These are phyloP conservation scores for Salvia sclarea DNA, from an alignment of 305 asterid species.

Conservation along the genomic window DNA sequence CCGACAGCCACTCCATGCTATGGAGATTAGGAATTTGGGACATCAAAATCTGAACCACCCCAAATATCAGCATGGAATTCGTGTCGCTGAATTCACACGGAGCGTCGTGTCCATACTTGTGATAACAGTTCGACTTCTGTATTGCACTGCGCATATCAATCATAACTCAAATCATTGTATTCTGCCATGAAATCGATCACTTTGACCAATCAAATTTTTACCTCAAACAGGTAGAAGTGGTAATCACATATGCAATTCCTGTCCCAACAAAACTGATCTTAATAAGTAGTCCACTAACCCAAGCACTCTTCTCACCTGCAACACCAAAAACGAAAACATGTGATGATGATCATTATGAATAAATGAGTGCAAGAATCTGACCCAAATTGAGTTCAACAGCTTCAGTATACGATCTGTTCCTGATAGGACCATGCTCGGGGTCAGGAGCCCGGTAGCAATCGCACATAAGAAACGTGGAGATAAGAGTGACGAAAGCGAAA, in stretches of 20 bases:
- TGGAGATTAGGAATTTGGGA: slow-evolving; percentile 78
- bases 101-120: slow-evolving; percentile 49
- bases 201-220: slow-evolving; percentile 14
- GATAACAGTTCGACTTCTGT: slow-evolving; percentile 71
- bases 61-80: slow-evolving; percentile 51
- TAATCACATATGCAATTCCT: slow-evolving; percentile 48
- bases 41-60: slow-evolving; percentile 51
- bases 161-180: too few species aligned
- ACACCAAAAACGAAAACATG: too few species aligned
- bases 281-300: slow-evolving; percentile 48
- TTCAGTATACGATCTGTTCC: slow-evolving; percentile 39
- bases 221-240: slow-evolving; percentile 57
- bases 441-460: slow-evolving; percentile 50
- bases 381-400: slow-evolving; percentile 53
- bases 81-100: slow-evolving; percentile 41
- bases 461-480: slow-evolving; percentile 42
- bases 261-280: slow-evolving; percentile 45
- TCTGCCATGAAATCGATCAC: too few species aligned
- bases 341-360: not conserved
- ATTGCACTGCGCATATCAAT: slow-evolving; percentile 56
- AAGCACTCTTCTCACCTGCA: slow-evolving; percentile 47
- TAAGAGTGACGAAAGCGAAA: slow-evolving; percentile 47
- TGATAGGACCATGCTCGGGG: slow-evolving; percentile 35
- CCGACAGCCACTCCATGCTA: slow-evolving; percentile 71
- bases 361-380: slow-evolving; percentile 10